Evolutionary conservation across 257 asterid genomes (phyloP), one percentile per base, ranked within the genome.

Genomic region (Petunia axillaris): DNA sequence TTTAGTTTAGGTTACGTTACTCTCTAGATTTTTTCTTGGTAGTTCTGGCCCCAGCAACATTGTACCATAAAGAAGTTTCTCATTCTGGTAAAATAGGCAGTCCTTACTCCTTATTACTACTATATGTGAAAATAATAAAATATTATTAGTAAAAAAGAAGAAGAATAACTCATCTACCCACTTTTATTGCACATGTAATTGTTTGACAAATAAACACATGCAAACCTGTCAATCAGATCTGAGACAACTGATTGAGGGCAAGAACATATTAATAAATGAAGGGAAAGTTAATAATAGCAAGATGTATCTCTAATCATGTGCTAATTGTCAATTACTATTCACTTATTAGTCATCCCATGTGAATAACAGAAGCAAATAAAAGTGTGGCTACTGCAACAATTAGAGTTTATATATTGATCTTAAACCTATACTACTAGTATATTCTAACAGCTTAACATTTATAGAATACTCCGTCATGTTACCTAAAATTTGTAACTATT

Each of bases 341-440:
- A 9, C 62, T 57, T 9, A 52, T 78, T 64, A 64, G 73, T 70
- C 86, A 46, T 44, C 74, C 81, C 83, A 83, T 55, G 81, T 83
- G 81, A 52, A 39, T 59, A 66, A 75, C 58, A 74, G 2, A 50
- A 67, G 38, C 65, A 64, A 8, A 58, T 8, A 0, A 15, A 9
- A 44, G 8, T 5, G 41, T 71, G 11, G 43, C 44, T 48, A 46
- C 10, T 70, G 46, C 35, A 25, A 70, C 16, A 10, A 70, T 9
- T 10, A 46, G 48, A 13, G 4, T 9, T 67, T 67, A 44, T 71
- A 0, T 70, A 44, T 16, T 44, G 7, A 70, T 46, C 57, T 43
- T 46, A 10, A 25, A 25, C n/a, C 7, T 54, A n/a, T 54, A 10
- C 46, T n/a, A 68, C 15, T 68, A n/a, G 3, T 68, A 44, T 43